Evolutionary conservation across 768 basidiomycete genomes (phyloP), one percentile per base, ranked within the genome.

Genomic region (Pleurotus tuber-regium): DNA sequence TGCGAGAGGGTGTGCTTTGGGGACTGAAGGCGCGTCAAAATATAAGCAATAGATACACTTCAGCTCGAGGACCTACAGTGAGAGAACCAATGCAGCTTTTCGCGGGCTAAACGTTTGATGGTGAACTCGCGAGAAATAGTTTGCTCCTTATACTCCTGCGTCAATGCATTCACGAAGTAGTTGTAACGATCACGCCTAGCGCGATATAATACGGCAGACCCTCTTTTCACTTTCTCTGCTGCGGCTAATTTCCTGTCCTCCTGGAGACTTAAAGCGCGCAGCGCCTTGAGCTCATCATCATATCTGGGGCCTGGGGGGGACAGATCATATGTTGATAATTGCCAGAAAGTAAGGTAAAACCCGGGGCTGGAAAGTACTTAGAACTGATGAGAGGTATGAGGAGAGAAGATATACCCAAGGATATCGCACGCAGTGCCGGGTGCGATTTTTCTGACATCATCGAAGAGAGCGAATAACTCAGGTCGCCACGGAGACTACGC

Each of bases 331-430:
- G 89, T 87, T 1, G 92, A 88, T 46, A 98, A 69, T 65, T 98
- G 95, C 97, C 97, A 99, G 71, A 98, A 99, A 2, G 95, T 93
- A 40, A 91, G 69, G 62, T 94, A 98, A 70, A 99, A 98, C 2
- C 85, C 89, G 24, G 93, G 86, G 2, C 96, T 97, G 57, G 23
- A 46, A 14, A 38, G 47, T 49, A 57, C 43, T 19, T 58, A 47
- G 16, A 50, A 51, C 47, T 30, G 50, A 44, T 19, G 12, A 47
- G 47, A 11, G 9, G 16, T 42, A 54, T 6, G 24, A 55, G 23
- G 33, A 31, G 47, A 42, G 25, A 51, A 42, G 18, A 66, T 87
- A 49, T 66, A 94, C 87, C 89, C 87, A 58, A 95, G 82, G 33
- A 84, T 68, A 29, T 86, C 80, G 49, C 71, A 76, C 7, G 79